Evolutionary conservation across 441 rosid species (phyloP), one percentile per base, ranked within the genome.

Genomic region (Pelargonium fulgidum): DNA sequence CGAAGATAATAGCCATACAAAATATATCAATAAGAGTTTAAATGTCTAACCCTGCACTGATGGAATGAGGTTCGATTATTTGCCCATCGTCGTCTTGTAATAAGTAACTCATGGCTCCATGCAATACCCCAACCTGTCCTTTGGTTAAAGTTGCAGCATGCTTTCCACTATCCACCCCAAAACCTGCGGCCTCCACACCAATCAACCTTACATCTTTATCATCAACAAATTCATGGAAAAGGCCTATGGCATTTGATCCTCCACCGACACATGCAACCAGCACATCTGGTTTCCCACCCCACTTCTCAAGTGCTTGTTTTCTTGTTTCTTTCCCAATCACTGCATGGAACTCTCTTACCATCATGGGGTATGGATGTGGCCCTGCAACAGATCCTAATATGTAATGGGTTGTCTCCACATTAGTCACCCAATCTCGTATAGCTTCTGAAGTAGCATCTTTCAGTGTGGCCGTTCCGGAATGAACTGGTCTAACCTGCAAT

Each of bases 401-500:
- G 74, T 93, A 93, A 85, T 91, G 97, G 61, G 98, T 93, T 7
- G 92, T 85, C 78, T 93, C 99, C 54, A 91, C 95, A 54, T 91
- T 93, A 11, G 98, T 88, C 79, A 89, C 99, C 99, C 92, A 93
- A 68, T 93, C 99, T 65, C 97, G 76, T 70, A 91, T 93, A 72
- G 99, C 96, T 80, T 91, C 93, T 0, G 96, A 93, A n/a, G 95
- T 91, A 7, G 98, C 97, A 73, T 93, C 97, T 77, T 91, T 93
- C 69, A 91, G 70, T 3, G 98, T 93, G 11, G 97, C 93, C 4
- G 98, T 91, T 29, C 98, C 97, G 13, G 98, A 88, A 73, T 89
- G 91, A 16, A 91, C 96, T 2, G 81, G 81, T 64, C 96, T 83
- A 14, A 92, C 96, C 85, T 85, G 70, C 5, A 47, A 45, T 56